Percentiles rank a stretch among this genome's conserved stretches.
Conservation (phyloP, 176 grass and related monocot genomes). For the Cocos nucifera region DNA sequence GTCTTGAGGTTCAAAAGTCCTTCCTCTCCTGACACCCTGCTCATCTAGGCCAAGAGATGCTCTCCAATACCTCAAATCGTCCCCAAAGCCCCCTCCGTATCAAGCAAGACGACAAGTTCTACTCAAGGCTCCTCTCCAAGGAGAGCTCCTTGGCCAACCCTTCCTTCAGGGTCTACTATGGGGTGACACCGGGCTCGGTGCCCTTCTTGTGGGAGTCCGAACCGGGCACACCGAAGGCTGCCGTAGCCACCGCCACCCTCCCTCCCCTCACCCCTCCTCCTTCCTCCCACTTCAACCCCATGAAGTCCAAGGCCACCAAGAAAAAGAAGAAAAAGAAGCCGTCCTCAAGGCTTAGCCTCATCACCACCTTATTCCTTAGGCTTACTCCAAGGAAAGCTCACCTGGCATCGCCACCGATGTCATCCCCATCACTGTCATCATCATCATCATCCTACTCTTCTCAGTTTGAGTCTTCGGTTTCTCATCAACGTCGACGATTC, state of each 20-base stretch:
- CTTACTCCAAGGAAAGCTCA: slow-evolving; percentile 25
- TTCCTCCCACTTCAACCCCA: slow-evolving; percentile 32
- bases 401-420: slow-evolving; percentile 13
- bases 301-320: neutral
- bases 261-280: slow-evolving; percentile 64
- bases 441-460: slow-evolving; percentile 14
- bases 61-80: neutral
- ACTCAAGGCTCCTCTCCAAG: slow-evolving; percentile 73
- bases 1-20: too few relatives aligned
- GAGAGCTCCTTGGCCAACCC: slow-evolving; percentile 51
- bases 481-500: too few relatives aligned
- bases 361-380: slow-evolving; percentile 35
- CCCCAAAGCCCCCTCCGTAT: slow-evolving; percentile 51
- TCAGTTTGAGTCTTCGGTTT: too few relatives aligned
- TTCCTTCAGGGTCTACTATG: slow-evolving; percentile 59
- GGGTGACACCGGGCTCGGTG: slow-evolving; percentile 51
- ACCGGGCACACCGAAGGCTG: slow-evolving; percentile 65
- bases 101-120: slow-evolving; percentile 81
- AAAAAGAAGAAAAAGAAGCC: slow-evolving; percentile 25
- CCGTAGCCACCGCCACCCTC: slow-evolving; percentile 18
- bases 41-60: neutral
- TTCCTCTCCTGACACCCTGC: too few relatives aligned
- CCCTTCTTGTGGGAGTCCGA: slow-evolving; percentile 89
- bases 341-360: slow-evolving; percentile 26
- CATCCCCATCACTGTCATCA: slow-evolving; percentile 45